These are phyloP conservation scores for Stagonosporopsis chrysanthemi DNA, from an alignment of 2,329 filamentous ascomycete species.

Conservation along the genomic window DNA sequence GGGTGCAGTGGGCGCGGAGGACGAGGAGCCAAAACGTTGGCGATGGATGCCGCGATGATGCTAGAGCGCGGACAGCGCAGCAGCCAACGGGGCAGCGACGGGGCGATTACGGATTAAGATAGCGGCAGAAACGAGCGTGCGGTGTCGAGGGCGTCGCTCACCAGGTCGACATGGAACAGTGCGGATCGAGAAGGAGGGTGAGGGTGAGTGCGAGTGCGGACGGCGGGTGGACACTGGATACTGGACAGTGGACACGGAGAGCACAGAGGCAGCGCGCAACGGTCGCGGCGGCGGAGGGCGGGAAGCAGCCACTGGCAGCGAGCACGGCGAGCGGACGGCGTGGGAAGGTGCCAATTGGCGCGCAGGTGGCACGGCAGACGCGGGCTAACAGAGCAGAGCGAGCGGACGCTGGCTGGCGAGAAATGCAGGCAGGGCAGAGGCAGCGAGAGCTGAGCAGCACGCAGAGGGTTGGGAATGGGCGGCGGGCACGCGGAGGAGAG, in stretches of 20 bases:
- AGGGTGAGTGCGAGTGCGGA: slow-evolving; percentile 17
- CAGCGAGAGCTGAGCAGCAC: neutral
- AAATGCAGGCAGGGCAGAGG: slow-evolving; percentile 1
- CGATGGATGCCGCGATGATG: slow-evolving; percentile 40
- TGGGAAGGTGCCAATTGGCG: slow-evolving; percentile 18
- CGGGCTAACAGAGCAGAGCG: slow-evolving; percentile 19
- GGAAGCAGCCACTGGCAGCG: slow-evolving; percentile 14
- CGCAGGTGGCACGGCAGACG: slow-evolving; percentile 14
- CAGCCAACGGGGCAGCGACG: slow-evolving; percentile 23
- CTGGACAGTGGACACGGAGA: too few relatives aligned
- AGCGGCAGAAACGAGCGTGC: slow-evolving; percentile 49
- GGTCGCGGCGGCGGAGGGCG: slow-evolving; percentile 15
- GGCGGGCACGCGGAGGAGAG: slow-evolving; percentile 17
- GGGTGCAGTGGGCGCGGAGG: slow-evolving; percentile 25
- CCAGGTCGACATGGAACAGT: slow-evolving; percentile 41
- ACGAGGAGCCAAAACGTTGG: slow-evolving; percentile 45
- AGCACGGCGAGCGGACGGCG: slow-evolving; percentile 7
- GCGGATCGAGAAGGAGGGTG: slow-evolving; percentile 25
- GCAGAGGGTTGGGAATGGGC: slow-evolving; percentile 9
- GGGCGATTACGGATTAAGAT: slow-evolving; percentile 51
- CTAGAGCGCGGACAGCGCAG: slow-evolving; percentile 36
- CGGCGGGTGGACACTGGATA: slow-evolving; percentile 2
- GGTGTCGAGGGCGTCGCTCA: slow-evolving; percentile 38
- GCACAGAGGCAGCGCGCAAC: slow-evolving; percentile 15
- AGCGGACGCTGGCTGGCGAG: slow-evolving; percentile 31